Evolutionary conservation across 345 rosid species (phyloP), one percentile per base, ranked within the genome.

Genomic region (Pistacia integerrima): DNA sequence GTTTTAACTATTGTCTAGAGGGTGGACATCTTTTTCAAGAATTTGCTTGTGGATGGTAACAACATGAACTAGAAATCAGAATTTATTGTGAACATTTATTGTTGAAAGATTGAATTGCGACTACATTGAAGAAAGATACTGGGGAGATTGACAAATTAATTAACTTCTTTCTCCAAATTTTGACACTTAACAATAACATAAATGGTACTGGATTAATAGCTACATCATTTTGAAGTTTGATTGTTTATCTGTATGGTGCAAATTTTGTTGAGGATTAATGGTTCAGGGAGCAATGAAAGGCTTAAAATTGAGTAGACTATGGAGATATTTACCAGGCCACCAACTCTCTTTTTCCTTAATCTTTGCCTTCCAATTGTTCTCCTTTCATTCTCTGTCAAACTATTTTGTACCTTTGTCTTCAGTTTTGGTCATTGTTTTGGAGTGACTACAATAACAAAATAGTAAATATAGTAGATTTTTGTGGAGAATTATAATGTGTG

Each of bases 41-140:
- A 22, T 59, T 72, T 61, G 46, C 57, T 60, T 13, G 22, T 44
- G 44, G 57, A 41, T 9, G 56, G 16, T 51, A 49, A 12, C 41
- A 35, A 16, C 51, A n/a, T 11, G 49, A 49, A 33, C 8, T n/a
- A n/a, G 18, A 12, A 35, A 5, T n/a, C 60, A 18, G 49, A 33
- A 14, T 51, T 61, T 59, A 13, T 18, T 46, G 28, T 33, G 46
- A 6, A 11, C 30, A 51, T 49, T 49, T 49, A 49, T 6, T 71
- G 11, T 38, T 1, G 14, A 57, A 22, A 72, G 35, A 38, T 60
- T 30, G 62, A 72, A 58, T 25, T 3, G 11, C 11, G 16, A 4
- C 67, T 25, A 73, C 56, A 60, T 60, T 17, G 41, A 61, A 44
- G 67, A 44, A 67, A 61, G 20, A 61, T 46, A 20, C n/a, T 12